These are phyloP conservation scores for Sporobolus alterniflorus DNA, from an alignment of 202 grass and related monocot genomes.

Conservation along the genomic window DNA sequence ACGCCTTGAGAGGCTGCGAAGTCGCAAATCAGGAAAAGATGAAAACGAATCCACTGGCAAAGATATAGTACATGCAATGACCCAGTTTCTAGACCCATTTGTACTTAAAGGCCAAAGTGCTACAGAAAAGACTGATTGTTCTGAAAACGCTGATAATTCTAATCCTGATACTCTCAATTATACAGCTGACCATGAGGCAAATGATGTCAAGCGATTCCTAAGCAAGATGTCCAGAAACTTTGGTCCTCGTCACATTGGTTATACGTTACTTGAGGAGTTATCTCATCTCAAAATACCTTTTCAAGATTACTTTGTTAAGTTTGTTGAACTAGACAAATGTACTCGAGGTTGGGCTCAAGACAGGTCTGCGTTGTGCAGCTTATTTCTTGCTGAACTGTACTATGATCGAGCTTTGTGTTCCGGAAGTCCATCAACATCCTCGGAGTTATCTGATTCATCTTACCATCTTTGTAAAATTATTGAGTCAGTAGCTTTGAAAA, in stretches of 20 bases:
- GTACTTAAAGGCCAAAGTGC: slow-evolving; percentile 53
- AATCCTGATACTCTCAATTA: slow-evolving; percentile 53
- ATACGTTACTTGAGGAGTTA: slow-evolving; percentile 84
- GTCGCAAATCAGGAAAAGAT: slow-evolving; percentile 92
- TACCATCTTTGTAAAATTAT: slow-evolving; percentile 95
- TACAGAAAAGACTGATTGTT: slow-evolving; percentile 57
- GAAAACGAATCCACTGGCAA: slow-evolving; percentile 77
- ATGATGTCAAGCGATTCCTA: slow-evolving; percentile 73
- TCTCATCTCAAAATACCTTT: slow-evolving; percentile 66
- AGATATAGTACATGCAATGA: slow-evolving; percentile 77
- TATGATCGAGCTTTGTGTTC: slow-evolving; percentile 78
- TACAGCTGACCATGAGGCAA: slow-evolving; percentile 59
- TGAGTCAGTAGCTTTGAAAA: slow-evolving; percentile 60
- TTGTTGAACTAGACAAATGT: slow-evolving; percentile 80
- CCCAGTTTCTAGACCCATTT: slow-evolving; percentile 81
- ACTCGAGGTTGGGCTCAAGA: slow-evolving; percentile 76
- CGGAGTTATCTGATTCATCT: slow-evolving; percentile 67
- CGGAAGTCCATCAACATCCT: slow-evolving; percentile 58
- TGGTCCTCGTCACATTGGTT: slow-evolving; percentile 68
- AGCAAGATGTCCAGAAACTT: slow-evolving; percentile 62
- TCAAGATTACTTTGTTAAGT: slow-evolving; percentile 77
- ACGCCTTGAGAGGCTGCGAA: slow-evolving; percentile 85
- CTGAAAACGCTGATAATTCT: slow-evolving; percentile 45
- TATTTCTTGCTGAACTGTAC: slow-evolving; percentile 97
- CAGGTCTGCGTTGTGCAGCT: slow-evolving; percentile 64